Evolutionary conservation across 1,284 basidiomycete species (phyloP), one percentile per base, ranked within the genome.

Genomic region (Trichosporon ovoides): DNA sequence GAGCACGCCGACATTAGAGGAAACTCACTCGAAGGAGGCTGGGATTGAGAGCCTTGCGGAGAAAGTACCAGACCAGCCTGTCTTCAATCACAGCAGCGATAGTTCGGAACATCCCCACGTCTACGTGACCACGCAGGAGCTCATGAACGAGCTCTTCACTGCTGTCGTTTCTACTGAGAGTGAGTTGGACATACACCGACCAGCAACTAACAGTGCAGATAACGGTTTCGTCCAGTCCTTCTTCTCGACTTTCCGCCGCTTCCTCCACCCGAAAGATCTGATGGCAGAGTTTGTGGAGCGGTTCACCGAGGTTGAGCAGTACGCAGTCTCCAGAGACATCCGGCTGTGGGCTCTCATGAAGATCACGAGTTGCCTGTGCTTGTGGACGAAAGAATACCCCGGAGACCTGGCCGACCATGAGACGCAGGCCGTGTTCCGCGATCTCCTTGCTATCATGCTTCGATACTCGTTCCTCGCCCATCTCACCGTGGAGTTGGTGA

Each of bases 181-280:
- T 74, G 52, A 61, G 71, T 61, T 33, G 14, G 0, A 11, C n/a
- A n/a, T 14, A 12, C 16, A 13, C 37, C 5, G 20, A 13, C 13
- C 28, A 4, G 22, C 4, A 48, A 11, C 55, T 60, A 20, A 53
- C 28, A 16, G 20, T 12, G 3, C 22, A 48, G 76, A 77, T 52
- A 68, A 69, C 9, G 49, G 57, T 11, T 75, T 77, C 49, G 63
- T 75, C 12, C 61, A 63, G 18, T 60, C 71, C 9, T 78, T 78
- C 59, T 72, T 76, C 61, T 58, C 74, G 58, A 72, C 69, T 0
- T 78, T 74, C 57, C 71, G 77, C 1, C 69, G 77, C 0, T 78
- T 77, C 53, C 71, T 68, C 20, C 57, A 61, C 6, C 73, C 77
- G 3, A 51, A 51, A 1, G 70, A 73, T 1, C 38, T 78, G 14